phyloP scores from a whole-genome alignment of 176 grass and related monocot genomes.

The Poa pratensis region DNA sequence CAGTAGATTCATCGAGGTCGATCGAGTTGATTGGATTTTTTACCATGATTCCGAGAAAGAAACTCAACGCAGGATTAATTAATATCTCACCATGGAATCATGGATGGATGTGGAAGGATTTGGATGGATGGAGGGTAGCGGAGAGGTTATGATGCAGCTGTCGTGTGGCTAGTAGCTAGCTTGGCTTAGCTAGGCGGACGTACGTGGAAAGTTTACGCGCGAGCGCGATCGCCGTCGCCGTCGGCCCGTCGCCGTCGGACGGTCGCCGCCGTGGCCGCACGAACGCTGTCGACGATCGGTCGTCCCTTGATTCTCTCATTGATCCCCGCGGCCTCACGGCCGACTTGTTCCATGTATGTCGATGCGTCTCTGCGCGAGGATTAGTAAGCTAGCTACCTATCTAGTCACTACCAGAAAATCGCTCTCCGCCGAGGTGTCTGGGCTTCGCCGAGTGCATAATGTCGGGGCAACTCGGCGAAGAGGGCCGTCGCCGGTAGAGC shows the following conservation, averaged over 20 bases:
- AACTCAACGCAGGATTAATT: background rate
- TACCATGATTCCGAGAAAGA: background rate
- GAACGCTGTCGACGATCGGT: background rate
- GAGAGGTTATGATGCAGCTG: background rate
- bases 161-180: background rate
- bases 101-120: background rate
- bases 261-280: constrained; percentile 1
- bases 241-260: background rate
- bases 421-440: too few relatives aligned
- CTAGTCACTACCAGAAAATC: too few relatives aligned
- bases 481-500: too few relatives aligned
- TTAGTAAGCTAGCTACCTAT: too few relatives aligned
- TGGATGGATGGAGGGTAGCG: background rate
- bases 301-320: background rate
- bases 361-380: too few relatives aligned
- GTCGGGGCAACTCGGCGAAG: too few relatives aligned
- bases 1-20: background rate
- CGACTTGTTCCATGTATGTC: too few relatives aligned
- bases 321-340: background rate
- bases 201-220: background rate
- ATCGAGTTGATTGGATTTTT: background rate
- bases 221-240: background rate
- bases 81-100: background rate
- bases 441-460: too few relatives aligned
- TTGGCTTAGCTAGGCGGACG: background rate